Conservation (phyloP, 371 early-diverging fungal genomes). For the Lichtheimia hyalospora region DNA sequence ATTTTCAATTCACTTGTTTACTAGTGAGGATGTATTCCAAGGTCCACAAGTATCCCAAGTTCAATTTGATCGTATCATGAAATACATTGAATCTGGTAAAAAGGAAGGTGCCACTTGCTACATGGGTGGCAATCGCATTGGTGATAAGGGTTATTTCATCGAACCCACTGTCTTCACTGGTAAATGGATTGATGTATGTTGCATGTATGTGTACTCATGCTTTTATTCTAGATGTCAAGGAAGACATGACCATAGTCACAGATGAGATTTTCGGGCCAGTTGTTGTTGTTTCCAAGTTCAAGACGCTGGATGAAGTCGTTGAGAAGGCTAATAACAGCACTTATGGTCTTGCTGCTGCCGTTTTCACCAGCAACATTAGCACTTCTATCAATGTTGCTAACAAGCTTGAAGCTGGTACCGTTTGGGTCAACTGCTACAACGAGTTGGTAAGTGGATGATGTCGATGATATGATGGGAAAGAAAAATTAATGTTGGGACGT, state of each 20-base stretch:
- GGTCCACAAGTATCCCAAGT: slow-evolving; percentile 76
- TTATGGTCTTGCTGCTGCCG: slow-evolving; percentile 83
- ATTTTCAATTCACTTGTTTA: no score
- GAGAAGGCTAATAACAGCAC: slow-evolving; percentile 67
- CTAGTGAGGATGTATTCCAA: slow-evolving; percentile 55
- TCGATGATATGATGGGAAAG: slow-evolving; percentile 28
- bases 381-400: slow-evolving; percentile 70
- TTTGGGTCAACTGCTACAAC: slow-evolving; percentile 21
- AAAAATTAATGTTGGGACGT: no score
- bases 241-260: slow-evolving; percentile 61
- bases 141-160: slow-evolving; percentile 50
- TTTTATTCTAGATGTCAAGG: slow-evolving; percentile 14
- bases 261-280: slow-evolving; percentile 87
- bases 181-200: slow-evolving; percentile 17
- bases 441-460: slow-evolving; percentile 31
- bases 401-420: slow-evolving; percentile 19
- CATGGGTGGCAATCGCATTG: slow-evolving; percentile 50
- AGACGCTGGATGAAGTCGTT: slow-evolving; percentile 69
- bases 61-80: slow-evolving; percentile 74
- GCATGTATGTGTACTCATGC: not conserved
- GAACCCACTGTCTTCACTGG: slow-evolving; percentile 49
- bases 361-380: slow-evolving; percentile 73
- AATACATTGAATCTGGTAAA: slow-evolving; percentile 50
- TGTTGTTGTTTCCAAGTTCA: slow-evolving; percentile 66
- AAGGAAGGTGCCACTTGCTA: slow-evolving; percentile 48